Evolutionary conservation across 2,329 filamentous ascomycete genomes (phyloP), one percentile per base, ranked within the genome.

Genomic region (Alternaria incomplexa): DNA sequence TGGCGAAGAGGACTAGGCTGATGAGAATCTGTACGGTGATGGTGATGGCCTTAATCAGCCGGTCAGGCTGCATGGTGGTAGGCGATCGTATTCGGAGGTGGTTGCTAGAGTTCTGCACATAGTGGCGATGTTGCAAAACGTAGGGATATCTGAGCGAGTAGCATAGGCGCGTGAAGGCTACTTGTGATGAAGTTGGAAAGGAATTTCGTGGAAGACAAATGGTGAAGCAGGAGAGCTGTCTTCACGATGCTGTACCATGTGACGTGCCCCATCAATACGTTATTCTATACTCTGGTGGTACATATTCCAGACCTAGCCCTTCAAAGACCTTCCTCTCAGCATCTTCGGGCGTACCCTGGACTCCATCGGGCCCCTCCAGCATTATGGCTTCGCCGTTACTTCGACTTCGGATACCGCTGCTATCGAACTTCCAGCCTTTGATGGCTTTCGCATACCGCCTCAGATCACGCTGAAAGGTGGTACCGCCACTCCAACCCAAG

Each of bases 391-490:
- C 89, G 4, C 92, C 92, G 57, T 89, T 88, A 9, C 73, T 78
- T 9, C 90, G 84, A 72, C 88, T 89, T 47, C 93, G 86, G 11
- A 97, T 87, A 0, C 96, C 96, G 73, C 92, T 96, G 66, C 91
- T 96, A 76, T 97, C 94, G 75, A 98, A 98, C 78, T 96, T 97
- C 85, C 93, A 90, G 0, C 84, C 84, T 71, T 87, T 89, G 61
- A 86, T 84, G 40, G 89, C 85, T 78, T 92, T 94, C 64, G 90
- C 93, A 79, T 95, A 97, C 32, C 90, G 83, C 44, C 95, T 84
- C 57, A 98, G 77, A 78, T 98, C 96, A 23, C 95, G 85, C 82
- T 97, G 89, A 70, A 97, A 98, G 0, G 93, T 97, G 0, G 90
- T 97, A 1, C 90, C 95, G 1, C 93, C 92, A 15, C 88, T 91